These are phyloP conservation scores for Epichloe brachyelytri DNA, from an alignment of 2,329 filamentous ascomycete genomes.

Conservation along the genomic window DNA sequence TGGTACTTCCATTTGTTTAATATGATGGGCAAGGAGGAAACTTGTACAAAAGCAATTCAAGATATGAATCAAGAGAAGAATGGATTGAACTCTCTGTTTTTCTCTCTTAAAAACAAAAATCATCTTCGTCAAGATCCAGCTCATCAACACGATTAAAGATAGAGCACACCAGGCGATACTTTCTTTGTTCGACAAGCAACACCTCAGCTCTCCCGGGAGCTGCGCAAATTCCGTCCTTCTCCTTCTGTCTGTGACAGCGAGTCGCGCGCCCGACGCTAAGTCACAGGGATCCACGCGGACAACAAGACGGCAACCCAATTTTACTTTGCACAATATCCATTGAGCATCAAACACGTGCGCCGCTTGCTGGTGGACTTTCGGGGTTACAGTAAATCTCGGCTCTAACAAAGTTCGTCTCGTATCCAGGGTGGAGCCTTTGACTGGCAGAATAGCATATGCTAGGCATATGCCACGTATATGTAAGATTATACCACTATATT, in stretches of 20 bases:
- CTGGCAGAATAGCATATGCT: no score
- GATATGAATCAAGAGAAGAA: neutral
- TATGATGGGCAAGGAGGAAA: neutral
- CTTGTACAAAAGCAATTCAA: neutral
- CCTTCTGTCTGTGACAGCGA: neutral
- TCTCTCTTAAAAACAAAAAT: neutral
- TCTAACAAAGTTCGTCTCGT: no score
- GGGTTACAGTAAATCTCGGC: no score
- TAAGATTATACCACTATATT: no score
- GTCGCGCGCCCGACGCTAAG: neutral
- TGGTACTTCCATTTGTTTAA: slow-evolving; percentile 2
- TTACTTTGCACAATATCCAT: slow-evolving; percentile 15
- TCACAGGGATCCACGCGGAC: neutral
- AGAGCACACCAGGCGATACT: neutral
- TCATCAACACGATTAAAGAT: neutral
- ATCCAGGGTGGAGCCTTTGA: no score
- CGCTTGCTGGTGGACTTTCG: slow-evolving; percentile 11
- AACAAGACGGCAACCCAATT: slow-evolving; percentile 5
- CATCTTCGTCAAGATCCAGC: neutral
- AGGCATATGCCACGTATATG: no score
- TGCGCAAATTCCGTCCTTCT: neutral
- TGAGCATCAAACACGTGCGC: slow-evolving; percentile 23
- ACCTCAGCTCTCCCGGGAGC: neutral
- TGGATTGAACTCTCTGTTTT: neutral
- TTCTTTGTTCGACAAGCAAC: neutral